These are phyloP conservation scores for Plasmopara viticola DNA, from an alignment of 352 stramenopile species.

Conservation along the genomic window DNA sequence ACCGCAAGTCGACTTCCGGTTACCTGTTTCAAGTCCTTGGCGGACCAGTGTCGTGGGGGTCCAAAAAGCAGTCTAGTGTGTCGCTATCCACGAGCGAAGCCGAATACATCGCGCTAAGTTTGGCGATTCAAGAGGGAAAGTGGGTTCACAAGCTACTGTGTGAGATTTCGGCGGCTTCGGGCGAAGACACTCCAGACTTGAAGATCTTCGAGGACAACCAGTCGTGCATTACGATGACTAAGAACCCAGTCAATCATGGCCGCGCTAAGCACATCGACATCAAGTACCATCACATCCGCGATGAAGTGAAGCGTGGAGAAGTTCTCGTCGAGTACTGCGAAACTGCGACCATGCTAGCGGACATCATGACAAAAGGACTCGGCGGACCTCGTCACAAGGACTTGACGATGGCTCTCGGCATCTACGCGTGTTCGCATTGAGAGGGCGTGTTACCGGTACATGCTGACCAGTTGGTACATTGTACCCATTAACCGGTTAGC, in stretches of 20 bases:
- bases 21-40: too few relatives aligned
- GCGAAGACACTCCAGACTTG: conserved; percentile 4
- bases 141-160: conserved; percentile 2
- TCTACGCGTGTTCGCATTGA: too few relatives aligned
- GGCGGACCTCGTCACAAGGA: too few relatives aligned
- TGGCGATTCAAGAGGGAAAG: conserved; percentile 6
- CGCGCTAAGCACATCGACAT: not conserved
- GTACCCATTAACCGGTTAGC: too few relatives aligned
- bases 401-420: too few relatives aligned
- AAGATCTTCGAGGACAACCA: conserved; percentile 10
- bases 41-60: not conserved
- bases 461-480: too few relatives aligned
- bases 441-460: too few relatives aligned
- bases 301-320: not conserved
- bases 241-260: not conserved
- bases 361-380: too few relatives aligned
- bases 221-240: conserved; percentile 4
- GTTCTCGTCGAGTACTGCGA: too few relatives aligned
- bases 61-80: conserved; percentile 2
- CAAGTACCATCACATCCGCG: not conserved
- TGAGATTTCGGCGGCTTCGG: conserved; percentile 1
- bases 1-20: conserved; percentile 2
- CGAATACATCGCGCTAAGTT: conserved; percentile 11
- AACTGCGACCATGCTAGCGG: too few relatives aligned
- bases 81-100: conserved; percentile 11